Evolutionary conservation across 352 stramenopile species (phyloP), one percentile per base, ranked within the genome.

Genomic region (Phytophthora pseudosyringae): DNA sequence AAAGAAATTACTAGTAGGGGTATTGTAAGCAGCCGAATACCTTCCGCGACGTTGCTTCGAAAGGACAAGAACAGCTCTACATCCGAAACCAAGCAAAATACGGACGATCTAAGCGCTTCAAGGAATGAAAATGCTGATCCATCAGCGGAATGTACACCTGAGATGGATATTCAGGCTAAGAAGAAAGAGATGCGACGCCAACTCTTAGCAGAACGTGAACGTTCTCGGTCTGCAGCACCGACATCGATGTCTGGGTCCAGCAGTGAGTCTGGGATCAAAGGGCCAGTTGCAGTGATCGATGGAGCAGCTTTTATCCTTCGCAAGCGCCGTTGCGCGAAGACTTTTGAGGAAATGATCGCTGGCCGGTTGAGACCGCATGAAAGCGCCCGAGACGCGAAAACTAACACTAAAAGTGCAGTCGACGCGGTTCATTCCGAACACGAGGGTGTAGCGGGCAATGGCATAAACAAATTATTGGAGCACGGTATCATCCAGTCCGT

Each of bases 291-390:
- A 50, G 46, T 62, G 12, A 44, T 72, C 1, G 50, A 74, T 28
- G 66, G 78, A 35, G 36, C 56, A 12, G 52, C 73, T 18, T 78
- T 78, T 43, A 55, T 86, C 7, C 64, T 80, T 21, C 75, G 81
- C 10, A 92, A 92, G 54, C 79, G 85, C 1, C 76, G 81, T 6
- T 94, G 85, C 31, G 85, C 85, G 7, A 83, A 85, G 26, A 92
- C 85, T 0, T 94, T 94, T 55, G 83, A 90, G 54, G 74, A 89
- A 16, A 92, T 94, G 81, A 86, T 94, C 39, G 57, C 70, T 16
- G 71, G 67, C 11, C 80, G 81, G 6, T 36, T 88, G 29, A 62
- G 59, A 16, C 52, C 60, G 5, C 45, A 48, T 10, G 41, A 60
- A 33, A 21, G 25, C 11, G 10, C 44, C 3, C 25, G 12, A 31